Evolutionary conservation across 2,329 filamentous ascomycete species (phyloP), one percentile per base, ranked within the genome.

Genomic region (Paramyrothecium sp.): DNA sequence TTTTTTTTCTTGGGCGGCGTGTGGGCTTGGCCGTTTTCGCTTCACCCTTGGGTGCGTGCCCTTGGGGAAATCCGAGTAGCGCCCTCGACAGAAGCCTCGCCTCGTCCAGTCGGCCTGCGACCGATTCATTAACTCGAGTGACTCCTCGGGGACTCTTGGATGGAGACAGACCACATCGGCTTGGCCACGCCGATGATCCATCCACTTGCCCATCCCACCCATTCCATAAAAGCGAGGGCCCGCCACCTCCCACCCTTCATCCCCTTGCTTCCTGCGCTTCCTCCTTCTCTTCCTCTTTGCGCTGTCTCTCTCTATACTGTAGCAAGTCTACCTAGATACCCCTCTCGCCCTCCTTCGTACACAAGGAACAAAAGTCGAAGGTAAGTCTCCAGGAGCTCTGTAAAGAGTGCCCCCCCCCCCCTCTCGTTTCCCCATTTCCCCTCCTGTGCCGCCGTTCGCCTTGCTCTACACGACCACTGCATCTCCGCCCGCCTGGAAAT

Each of bases 291-390:
- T 63, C 57, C 62, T 62, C 60, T 63, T 59, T 63, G 60, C 63
- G 63, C 61, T 61, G 63, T 57, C 58, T 53, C 61, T 61, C 60
- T 60, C 59, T 54, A 59, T 61, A 60, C 60, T 67, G 64, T 60
- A 68, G 65, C 62, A 61, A 70, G 65, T 64, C 59, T 51, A 59
- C 58, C 62, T 64, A 62, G 60, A 68, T 63, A 60, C 64, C 59
- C 59, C 61, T 60, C 55, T 56, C 49, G 58, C 58, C 65, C 58
- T 62, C 38, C 4, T 12, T 16, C 38, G 13, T 4, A 7, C 8
- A 8, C 38, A 44, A 44, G 38, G 38, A 44, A 17, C 38, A 44
- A 44, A 44, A 44, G 26, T 44, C 38, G 38, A 17, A 44, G 38
- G 38, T 44, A 44, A 44, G 38, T 44, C 7, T 7, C 13, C 13